Base-by-base conservation (phyloP, 495 filamentous ascomycete genomes). In the Jackrogersella minutella region DNA sequence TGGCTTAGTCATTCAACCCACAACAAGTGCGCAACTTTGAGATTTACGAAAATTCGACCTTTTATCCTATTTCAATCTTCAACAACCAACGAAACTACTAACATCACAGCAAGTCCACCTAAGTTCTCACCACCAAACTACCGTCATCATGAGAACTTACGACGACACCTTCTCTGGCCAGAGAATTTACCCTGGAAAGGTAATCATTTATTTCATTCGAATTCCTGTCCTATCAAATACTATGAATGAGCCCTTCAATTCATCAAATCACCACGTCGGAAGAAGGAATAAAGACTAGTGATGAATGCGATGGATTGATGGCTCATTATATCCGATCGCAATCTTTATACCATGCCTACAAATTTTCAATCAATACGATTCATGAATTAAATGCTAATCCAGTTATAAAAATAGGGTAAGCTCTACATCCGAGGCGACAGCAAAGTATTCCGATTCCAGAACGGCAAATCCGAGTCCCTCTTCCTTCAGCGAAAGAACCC, bases 401-500 rank as follows among this genome's bases (percentile, higher is more conserved):
- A 43, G 54, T 24, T 30, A 16, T 37, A 33, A 36, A 51, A 64
- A 71, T 58, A 97, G 93, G 93, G 93, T 84, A 98, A 98, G 85
- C 90, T 99, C 82, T 99, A 92, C 85, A 84, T 99, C 86, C 92
- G 95, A 83, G 93, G 93, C 77, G 95, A 99, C 87, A 97, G 92
- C 93, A 99, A 97, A 87, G 88, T 98, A 87, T 99, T 99, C 88
- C 93, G 95, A 76, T 99, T 99, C 90, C 92, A 96, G 82, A 98
- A 96, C 82, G 93, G 95, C 86, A 99, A 99, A 86, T 93, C 93
- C 86, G 96, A 99, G 83, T 96, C 92, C 68, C 91, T 99, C 71
- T 98, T 98, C 88, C 93, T 98, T 68, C 95, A 99, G 87, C 94
- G 95, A 86, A 99, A 99, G 90, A 99, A 99, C 89, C 95, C 95